phyloP scores from a whole-genome alignment of 169 alveolate genomes.

The Babesia gibsoni region DNA sequence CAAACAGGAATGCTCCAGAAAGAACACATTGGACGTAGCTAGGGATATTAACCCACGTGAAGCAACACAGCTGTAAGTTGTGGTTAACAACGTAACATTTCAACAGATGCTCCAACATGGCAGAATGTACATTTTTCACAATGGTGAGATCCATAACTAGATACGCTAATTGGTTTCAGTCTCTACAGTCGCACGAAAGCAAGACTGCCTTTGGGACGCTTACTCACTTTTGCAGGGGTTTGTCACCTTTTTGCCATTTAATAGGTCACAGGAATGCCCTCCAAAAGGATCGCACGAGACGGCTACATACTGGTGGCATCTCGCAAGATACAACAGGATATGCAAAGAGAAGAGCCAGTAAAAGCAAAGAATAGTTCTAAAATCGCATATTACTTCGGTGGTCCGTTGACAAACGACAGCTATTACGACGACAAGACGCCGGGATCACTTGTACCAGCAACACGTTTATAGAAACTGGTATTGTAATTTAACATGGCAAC shows the following conservation, averaged over 20 bases:
- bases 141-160: not conserved
- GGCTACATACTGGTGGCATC: slow-evolving; percentile 40
- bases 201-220: slow-evolving; percentile 44
- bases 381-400: slow-evolving; percentile 41
- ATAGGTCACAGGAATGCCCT: slow-evolving; percentile 29
- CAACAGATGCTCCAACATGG: slow-evolving; percentile 24
- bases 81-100: not conserved
- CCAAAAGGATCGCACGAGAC: slow-evolving; percentile 27
- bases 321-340: not conserved
- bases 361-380: not conserved
- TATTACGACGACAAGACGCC: slow-evolving; percentile 59
- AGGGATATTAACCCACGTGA: slow-evolving; percentile 19
- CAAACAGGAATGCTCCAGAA: slow-evolving; percentile 20
- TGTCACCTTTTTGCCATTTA: not conserved
- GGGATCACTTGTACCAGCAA: slow-evolving; percentile 60
- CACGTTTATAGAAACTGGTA: slow-evolving; percentile 8
- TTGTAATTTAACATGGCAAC: slow-evolving; percentile 26
- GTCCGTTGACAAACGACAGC: slow-evolving; percentile 60
- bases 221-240: slow-evolving; percentile 47
- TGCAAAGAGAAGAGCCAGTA: not conserved
- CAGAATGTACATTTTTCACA: slow-evolving; percentile 39
- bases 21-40: slow-evolving; percentile 27
- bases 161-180: not conserved
- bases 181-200: slow-evolving; percentile 37
- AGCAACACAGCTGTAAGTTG: slow-evolving; percentile 24